A percentile compares a stretch with the other conserved stretches of the same genome.
phyloP scores from a whole-genome alignment of 1,284 basidiomycete species.

The Filobasidium uniguttulatum region DNA sequence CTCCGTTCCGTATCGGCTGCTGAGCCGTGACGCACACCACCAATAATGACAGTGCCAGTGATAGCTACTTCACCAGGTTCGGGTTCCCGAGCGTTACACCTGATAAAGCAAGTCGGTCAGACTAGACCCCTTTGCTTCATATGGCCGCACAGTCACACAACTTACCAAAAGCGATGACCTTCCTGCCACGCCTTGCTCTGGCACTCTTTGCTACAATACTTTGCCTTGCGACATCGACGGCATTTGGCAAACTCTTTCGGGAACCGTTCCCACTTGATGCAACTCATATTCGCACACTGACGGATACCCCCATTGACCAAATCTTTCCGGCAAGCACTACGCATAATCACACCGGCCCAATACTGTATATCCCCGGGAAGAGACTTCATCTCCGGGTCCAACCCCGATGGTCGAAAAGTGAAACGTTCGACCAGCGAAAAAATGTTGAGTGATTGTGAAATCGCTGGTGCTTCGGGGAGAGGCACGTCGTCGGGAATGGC shows the following conservation, averaged over 20 bases:
- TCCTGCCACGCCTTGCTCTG: conserved; percentile 95
- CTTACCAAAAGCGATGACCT: conserved; percentile 62
- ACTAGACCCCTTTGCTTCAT: neutral
- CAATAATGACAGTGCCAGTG: conserved; percentile 15
- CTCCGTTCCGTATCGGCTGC: neutral
- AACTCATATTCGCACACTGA: conserved; percentile 97
- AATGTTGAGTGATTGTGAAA: conserved; percentile 54
- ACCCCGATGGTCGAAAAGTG: conserved; percentile 77
- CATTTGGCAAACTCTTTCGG: conserved; percentile 97
- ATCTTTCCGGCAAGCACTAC: conserved; percentile 96
- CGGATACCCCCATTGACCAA: conserved; percentile 81
- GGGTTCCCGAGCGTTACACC: conserved; percentile 16
- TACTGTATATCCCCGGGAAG: conserved; percentile 90
- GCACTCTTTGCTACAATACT: conserved; percentile 96
- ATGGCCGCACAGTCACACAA: neutral
- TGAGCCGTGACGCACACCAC: neutral
- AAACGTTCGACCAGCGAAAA: conserved; percentile 94
- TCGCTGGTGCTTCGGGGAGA: conserved; percentile 32
- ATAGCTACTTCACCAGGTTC: conserved; percentile 11
- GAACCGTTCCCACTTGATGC: conserved; percentile 85
- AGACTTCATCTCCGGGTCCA: conserved; percentile 56
- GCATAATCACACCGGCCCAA: conserved; percentile 99
- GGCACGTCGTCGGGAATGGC: conserved; percentile 24
- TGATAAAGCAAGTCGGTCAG: neutral
- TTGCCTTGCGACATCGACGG: conserved; percentile 86